Evolutionary conservation across 2,329 filamentous ascomycete genomes (phyloP).

Genomic region (Colletotrichum magnum): DNA sequence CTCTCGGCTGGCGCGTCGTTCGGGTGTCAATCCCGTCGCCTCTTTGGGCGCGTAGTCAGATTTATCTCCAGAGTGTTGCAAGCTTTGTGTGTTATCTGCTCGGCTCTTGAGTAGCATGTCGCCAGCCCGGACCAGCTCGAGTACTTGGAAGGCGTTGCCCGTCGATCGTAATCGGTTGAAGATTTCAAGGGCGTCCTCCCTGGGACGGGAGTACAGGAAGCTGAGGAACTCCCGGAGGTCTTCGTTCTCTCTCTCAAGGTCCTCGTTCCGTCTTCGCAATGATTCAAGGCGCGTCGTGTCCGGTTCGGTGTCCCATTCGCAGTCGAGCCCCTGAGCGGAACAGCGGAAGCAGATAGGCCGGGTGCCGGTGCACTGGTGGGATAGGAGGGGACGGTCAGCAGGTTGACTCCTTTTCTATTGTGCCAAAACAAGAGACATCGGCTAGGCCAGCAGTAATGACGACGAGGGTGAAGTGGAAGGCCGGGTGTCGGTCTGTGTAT

Average conservation of each 20-base stretch:
- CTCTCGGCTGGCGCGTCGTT: too few species aligned
- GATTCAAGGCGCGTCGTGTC: slow-evolving; percentile 30
- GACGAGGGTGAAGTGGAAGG: too few species aligned
- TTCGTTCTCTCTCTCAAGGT: slow-evolving; percentile 30
- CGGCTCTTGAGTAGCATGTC: slow-evolving; percentile 13
- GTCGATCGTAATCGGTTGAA: slow-evolving; percentile 25
- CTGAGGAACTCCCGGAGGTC: slow-evolving; percentile 16
- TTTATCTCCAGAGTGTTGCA: neutral
- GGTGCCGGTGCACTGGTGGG: slow-evolving; percentile 29
- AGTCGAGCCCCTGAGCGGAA: slow-evolving; percentile 11
- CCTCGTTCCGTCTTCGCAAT: slow-evolving; percentile 13
- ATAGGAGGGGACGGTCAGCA: neutral
- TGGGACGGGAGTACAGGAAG: slow-evolving; percentile 8
- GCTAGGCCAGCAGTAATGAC: too few species aligned
- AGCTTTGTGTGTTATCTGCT: neutral
- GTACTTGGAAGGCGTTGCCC: slow-evolving; percentile 14
- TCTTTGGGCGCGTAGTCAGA: too few species aligned
- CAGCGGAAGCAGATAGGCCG: slow-evolving; percentile 34
- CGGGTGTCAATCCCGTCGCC: too few species aligned
- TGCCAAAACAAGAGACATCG: too few species aligned
- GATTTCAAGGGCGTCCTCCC: slow-evolving; percentile 23
- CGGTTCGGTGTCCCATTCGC: slow-evolving; percentile 35
- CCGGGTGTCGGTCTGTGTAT: too few species aligned
- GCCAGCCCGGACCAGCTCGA: slow-evolving; percentile 25
- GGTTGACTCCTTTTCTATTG: neutral